A percentile compares a stretch with the other conserved stretches of the same genome.
phyloP scores from a whole-genome alignment of 2,329 filamentous ascomycete species.

The Furcasterigmium furcatum region DNA sequence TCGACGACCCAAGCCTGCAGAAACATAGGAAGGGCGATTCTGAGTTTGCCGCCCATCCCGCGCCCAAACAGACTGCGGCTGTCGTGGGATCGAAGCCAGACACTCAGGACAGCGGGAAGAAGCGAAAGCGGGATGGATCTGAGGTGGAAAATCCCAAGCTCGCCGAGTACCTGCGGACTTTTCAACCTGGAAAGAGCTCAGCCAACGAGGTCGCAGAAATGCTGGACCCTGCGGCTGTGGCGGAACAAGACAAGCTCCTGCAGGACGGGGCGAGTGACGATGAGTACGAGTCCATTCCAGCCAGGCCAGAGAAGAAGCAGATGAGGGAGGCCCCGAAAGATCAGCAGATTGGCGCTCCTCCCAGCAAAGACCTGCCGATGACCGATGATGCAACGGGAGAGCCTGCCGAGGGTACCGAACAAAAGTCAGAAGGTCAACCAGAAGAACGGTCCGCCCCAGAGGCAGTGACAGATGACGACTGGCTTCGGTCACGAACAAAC shows the following conservation, averaged over 20 bases:
- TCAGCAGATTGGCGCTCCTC: background rate
- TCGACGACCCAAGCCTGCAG: constrained; percentile 9
- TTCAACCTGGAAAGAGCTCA: constrained; percentile 57
- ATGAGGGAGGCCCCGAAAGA: constrained; percentile 11
- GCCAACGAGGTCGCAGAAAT: constrained; percentile 10
- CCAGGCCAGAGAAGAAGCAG: constrained; percentile 45
- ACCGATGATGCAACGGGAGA: constrained; percentile 8
- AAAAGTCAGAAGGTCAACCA: constrained; percentile 1
- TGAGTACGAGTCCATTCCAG: constrained; percentile 67
- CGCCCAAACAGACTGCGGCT: background rate
- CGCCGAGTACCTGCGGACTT: constrained; percentile 80
- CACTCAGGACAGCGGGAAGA: constrained; percentile 40
- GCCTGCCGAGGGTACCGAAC: constrained; percentile 3
- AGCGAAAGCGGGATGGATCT: constrained; percentile 62
- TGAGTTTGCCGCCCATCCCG: background rate
- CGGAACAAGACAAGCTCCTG: constrained; percentile 26
- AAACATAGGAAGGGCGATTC: background rate
- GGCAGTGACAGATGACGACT: constrained; percentile 75
- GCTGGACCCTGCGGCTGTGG: constrained; percentile 7
- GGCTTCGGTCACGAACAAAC: constrained; percentile 86
- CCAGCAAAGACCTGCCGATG: constrained; percentile 14
- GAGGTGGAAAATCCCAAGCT: constrained; percentile 73
- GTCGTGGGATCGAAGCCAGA: constrained; percentile 6
- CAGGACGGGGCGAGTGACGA: constrained; percentile 63
- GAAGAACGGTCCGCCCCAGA: constrained; percentile 6